Percentiles rank a stretch among this genome's conserved stretches.
phyloP scores from a whole-genome alignment of 2,329 filamentous ascomycete genomes.

The Xylariaceae sp. region DNA sequence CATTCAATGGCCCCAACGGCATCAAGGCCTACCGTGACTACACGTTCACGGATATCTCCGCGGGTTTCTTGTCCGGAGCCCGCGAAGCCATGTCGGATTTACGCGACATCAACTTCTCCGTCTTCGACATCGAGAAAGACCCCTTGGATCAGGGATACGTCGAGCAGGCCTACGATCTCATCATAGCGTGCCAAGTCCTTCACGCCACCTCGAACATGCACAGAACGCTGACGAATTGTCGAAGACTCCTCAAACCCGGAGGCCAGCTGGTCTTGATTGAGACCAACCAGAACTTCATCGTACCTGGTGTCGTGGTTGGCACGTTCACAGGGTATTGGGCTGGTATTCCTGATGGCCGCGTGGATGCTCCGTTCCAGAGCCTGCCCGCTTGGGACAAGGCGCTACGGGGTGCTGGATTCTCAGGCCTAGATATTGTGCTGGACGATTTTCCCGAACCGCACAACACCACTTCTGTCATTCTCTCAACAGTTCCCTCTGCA shows the following conservation, averaged over 20 bases:
- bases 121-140: constrained; percentile 13
- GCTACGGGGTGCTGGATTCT: constrained; percentile 22
- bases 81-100: constrained; percentile 6
- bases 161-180: constrained; percentile 11
- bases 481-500: constrained; percentile 7
- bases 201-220: constrained; percentile 21
- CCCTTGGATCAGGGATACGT: constrained; percentile 6
- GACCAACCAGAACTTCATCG: constrained; percentile 7
- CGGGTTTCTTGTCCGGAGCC: constrained; percentile 9
- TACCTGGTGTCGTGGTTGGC: constrained; percentile 9
- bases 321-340: constrained; percentile 17
- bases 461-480: constrained; percentile 3
- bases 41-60: constrained; percentile 17
- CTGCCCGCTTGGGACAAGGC: constrained; percentile 20
- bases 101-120: constrained; percentile 14
- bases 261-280: constrained; percentile 29
- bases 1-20: background rate
- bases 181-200: constrained; percentile 15
- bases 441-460: constrained; percentile 20
- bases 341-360: constrained; percentile 6
- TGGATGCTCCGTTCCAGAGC: constrained; percentile 6
- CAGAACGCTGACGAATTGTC: constrained; percentile 25
- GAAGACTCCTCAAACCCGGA: constrained; percentile 27
- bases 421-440: constrained; percentile 21
- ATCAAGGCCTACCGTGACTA: constrained; percentile 17